Percentiles rank a stretch among this genome's conserved stretches.
Conservation (phyloP, 2,329 filamentous ascomycete species). For the Colletotrichum agaves region DNA sequence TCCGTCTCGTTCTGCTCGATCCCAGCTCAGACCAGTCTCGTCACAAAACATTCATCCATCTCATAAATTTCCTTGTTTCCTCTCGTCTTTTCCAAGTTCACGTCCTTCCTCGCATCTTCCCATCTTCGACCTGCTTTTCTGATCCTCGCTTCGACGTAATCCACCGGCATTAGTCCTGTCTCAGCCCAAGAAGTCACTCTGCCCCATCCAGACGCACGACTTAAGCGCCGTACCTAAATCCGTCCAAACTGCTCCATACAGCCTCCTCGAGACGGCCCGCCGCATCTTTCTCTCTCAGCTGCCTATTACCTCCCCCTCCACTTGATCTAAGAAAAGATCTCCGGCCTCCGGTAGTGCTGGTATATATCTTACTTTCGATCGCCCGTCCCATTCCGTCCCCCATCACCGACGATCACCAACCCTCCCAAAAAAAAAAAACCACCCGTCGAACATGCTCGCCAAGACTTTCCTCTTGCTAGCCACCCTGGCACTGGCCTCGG, state of each 20-base stretch:
- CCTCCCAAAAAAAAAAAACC: not conserved
- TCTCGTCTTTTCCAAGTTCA: not conserved
- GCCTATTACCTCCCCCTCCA: constrained; percentile 7
- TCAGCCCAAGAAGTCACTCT: constrained; percentile 14
- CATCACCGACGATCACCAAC: constrained; percentile 16
- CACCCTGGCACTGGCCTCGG: constrained; percentile 47
- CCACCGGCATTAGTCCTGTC: constrained; percentile 34
- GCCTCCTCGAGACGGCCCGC: constrained; percentile 26
- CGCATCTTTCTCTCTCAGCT: constrained; percentile 6
- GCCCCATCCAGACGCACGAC: constrained; percentile 16
- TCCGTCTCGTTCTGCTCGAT: constrained; percentile 15
- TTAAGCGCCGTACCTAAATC: constrained; percentile 38
- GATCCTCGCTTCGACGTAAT: constrained; percentile 9
- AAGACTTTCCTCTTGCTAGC: constrained; percentile 48
- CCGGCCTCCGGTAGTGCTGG: constrained; percentile 21
- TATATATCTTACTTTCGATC: constrained; percentile 24
- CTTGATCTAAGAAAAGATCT: constrained; percentile 34
- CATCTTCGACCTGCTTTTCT: not conserved
- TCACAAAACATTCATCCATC: constrained; percentile 8
- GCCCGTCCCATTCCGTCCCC: not conserved
- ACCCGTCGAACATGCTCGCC: constrained; percentile 40
- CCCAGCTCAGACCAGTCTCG: constrained; percentile 10
- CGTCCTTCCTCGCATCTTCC: not conserved
- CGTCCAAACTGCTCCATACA: constrained; percentile 31
- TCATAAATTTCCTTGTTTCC: constrained; percentile 11